Evolutionary conservation across 1,139 yeast genomes (phyloP), one percentile per base, ranked within the genome.

Genomic region (Hansenula sp.): DNA sequence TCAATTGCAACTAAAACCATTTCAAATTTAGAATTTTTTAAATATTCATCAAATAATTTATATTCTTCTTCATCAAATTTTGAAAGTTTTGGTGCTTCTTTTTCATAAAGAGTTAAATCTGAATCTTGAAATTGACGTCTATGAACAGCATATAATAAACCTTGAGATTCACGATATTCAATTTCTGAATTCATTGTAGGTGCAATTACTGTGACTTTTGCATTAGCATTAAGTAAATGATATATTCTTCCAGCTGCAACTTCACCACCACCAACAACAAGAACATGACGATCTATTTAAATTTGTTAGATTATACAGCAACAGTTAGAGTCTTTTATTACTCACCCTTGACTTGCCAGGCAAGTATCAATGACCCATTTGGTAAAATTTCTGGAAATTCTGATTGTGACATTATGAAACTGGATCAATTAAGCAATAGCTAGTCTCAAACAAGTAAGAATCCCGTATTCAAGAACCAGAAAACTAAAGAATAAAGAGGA

Each of bases 181-280:
- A 53, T 66, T 18, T 69, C 71, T 1, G 75, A 75, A 41, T 78
- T 77, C 3, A 76, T 59, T 1, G 56, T 61, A 4, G 83, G 82
- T 0, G 90, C 71, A 6, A 87, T 68, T 19, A 86, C 82, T 0
- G 89, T 82, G 34, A 86, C 74, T 40, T 66, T 67, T 6, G 94
- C 92, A 47, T 79, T 75, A 1, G 95, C 92, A 22, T 75, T 73
- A 12, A 84, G 62, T 29, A 86, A 67, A 54, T 83, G 86, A 40
- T 73, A 68, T 13, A 86, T 75, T 42, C 96, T 64, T 29, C 89
- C 77, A 14, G 79, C 67, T 0, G 90, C 96, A 11, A 87, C 95
- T 39, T 82, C 88, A 6, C 95, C 95, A 9, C 83, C 86, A 0
- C 95, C 95, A 34, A 86, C 75, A 2, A 86, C 85, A 20, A 86